Percentiles rank a stretch among this genome's conserved stretches.
These are phyloP conservation scores for Plasmodium vivax DNA, from an alignment of 169 alveolate species.

Conservation along the genomic window DNA sequence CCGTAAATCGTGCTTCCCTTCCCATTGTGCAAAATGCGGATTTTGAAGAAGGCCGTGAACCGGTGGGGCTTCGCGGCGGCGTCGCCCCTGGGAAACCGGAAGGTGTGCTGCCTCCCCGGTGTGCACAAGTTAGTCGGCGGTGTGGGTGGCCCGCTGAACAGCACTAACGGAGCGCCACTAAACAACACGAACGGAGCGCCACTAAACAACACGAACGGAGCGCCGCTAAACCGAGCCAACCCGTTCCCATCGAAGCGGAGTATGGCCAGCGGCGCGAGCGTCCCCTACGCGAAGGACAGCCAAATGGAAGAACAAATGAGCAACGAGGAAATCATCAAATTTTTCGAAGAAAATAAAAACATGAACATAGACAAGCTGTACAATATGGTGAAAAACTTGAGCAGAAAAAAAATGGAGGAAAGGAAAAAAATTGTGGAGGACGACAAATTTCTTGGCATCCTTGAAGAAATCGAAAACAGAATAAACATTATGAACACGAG, in stretches of 20 bases:
- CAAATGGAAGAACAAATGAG: constrained; percentile 49
- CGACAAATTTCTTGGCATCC: constrained; percentile 43
- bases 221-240: not conserved
- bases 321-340: constrained; percentile 55
- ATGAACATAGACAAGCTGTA: constrained; percentile 74
- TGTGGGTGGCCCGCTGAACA: not conserved
- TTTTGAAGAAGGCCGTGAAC: constrained; percentile 17
- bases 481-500: constrained; percentile 67
- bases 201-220: not conserved
- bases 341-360: constrained; percentile 70
- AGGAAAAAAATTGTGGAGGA: constrained; percentile 54
- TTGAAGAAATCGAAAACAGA: constrained; percentile 75
- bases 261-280: constrained; percentile 9
- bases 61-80: not conserved
- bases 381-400: constrained; percentile 61
- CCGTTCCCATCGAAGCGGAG: not conserved
- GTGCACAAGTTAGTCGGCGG: not conserved
- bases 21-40: constrained; percentile 33
- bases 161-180: too few relatives aligned
- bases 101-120: not conserved
- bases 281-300: not conserved
- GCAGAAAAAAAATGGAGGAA: constrained; percentile 69
- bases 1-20: not conserved
- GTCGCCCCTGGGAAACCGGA: not conserved
- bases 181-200: not conserved